These are phyloP conservation scores for Saccharomycopsis olivae DNA, from an alignment of 805 yeast genomes.

Conservation along the genomic window DNA sequence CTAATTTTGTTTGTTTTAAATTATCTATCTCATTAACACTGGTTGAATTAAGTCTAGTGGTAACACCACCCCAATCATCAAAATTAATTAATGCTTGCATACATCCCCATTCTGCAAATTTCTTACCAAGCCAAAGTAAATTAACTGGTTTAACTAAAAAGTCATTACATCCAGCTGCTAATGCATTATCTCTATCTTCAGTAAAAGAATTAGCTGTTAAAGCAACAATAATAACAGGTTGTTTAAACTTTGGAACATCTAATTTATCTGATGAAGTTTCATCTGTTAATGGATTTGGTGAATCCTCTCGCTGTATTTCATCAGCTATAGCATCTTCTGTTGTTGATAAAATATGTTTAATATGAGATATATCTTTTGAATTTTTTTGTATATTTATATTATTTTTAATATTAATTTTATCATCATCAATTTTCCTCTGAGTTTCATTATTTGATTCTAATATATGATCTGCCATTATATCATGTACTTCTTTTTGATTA, in stretches of 20 bases:
- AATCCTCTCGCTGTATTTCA: constrained; percentile 18
- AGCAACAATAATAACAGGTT: constrained; percentile 98
- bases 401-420: not conserved
- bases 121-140: constrained; percentile 84
- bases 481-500: not conserved
- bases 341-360: not conserved
- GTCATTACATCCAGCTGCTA: constrained; percentile 97
- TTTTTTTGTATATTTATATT: not conserved
- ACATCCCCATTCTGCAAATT: constrained; percentile 97
- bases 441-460: no score
- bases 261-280: constrained; percentile 35
- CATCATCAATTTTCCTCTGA: no score
- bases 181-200: constrained; percentile 79
- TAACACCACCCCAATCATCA: constrained; percentile 94
- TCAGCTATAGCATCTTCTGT: constrained; percentile 28
- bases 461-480: not conserved
- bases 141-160: constrained; percentile 94
- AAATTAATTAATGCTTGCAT: constrained; percentile 96
- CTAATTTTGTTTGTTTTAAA: no score
- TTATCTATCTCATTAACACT: no score
- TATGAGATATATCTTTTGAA: not conserved
- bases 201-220: constrained; percentile 84
- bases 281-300: constrained; percentile 21
- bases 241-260: constrained; percentile 55
- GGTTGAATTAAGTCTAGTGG: no score